Evolutionary conservation across 495 filamentous ascomycete genomes (phyloP), one percentile per base, ranked within the genome.

Genomic region (Chaetomium tenue): DNA sequence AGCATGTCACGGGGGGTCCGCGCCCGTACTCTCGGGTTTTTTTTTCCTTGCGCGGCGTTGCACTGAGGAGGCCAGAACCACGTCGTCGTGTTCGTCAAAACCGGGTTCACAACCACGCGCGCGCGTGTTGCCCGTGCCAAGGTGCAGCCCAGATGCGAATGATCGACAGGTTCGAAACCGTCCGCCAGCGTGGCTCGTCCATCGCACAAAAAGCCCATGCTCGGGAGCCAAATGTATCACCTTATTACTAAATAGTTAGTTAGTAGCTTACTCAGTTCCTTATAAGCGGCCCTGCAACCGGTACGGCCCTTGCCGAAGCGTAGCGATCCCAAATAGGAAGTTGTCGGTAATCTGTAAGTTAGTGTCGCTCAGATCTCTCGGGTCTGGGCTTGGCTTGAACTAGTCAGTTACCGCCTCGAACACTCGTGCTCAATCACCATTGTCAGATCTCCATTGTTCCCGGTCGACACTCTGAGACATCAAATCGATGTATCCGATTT

Each of bases 131-230:
- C 25, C 23, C 8, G 48, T 23, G 20, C 46, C 44, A 18, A n/a
- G 39, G 46, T 50, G 46, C 46, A 50, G 8, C 46, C 46, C 18
- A 23, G 46, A 50, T 50, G 46, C 13, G 15, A 58, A 44, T 18
- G 56, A 58, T 58, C 40, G 37, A 47, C 56, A 47, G 20, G 40
- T 47, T 58, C 13, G 56, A 58, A 58, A 58, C 56, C 55, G 37
- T 9, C 40, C 18, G 20, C 5, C 33, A 58, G 3, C 23, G 12
- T 13, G 33, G 28, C 22, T 15, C 50, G 4, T 26, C 7, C 9
- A 5, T 50, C 2, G 18, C 40, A 44, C 40, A 44, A 18, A 44
- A 18, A 44, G 16, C 51, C 3, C 2, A 53, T n/a, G n/a, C 4
- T 53, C 26, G 26, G 51, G 28, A 33, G 51, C 23, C 26, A 53